Evolutionary conservation across 164 flowering plant species (phyloP).

Genomic region (Sedum album): DNA sequence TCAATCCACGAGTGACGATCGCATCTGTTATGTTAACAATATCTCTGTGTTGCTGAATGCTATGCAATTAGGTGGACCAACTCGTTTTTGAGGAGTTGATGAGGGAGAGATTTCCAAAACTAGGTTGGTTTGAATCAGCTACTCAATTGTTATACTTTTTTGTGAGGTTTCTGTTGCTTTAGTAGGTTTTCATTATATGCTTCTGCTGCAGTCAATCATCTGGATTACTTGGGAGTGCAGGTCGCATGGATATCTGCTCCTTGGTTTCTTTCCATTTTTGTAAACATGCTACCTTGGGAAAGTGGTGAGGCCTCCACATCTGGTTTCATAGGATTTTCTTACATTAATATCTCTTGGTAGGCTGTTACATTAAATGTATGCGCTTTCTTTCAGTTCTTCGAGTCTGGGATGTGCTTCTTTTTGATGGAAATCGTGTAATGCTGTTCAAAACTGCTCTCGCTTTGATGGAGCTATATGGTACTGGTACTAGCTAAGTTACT

Average conservation of each 20-base stretch:
- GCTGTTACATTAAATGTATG: not conserved
- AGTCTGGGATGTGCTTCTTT: conserved; percentile 95
- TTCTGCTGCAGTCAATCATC: conserved; percentile 81
- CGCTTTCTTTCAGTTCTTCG: conserved; percentile 65
- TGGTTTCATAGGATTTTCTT: conserved; percentile 6
- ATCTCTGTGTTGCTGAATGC: not conserved
- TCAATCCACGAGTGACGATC: not conserved
- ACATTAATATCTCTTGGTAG: not conserved
- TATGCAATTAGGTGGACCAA: conserved; percentile 69
- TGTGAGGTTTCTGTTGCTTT: not conserved
- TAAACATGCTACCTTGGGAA: conserved; percentile 99
- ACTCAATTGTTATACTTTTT: not conserved
- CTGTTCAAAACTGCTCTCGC: conserved; percentile 90
- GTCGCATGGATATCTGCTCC: conserved; percentile 96
- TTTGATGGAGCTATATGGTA: conserved; percentile 96
- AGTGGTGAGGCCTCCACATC: conserved; percentile 50
- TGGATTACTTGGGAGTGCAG: conserved; percentile 91
- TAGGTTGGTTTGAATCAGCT: conserved; percentile 36
- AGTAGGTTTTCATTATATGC: conserved; percentile 18
- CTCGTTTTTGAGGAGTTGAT: conserved; percentile 92
- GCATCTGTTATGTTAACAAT: not conserved
- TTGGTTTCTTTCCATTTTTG: conserved; percentile 95
- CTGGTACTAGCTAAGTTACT: conserved; percentile 26
- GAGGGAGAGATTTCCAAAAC: conserved; percentile 77
- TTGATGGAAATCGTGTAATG: conserved; percentile 95